Evolutionary conservation across 2,329 filamentous ascomycete genomes (phyloP), one percentile per base, ranked within the genome.

Genomic region (Fusarium bactridioides): DNA sequence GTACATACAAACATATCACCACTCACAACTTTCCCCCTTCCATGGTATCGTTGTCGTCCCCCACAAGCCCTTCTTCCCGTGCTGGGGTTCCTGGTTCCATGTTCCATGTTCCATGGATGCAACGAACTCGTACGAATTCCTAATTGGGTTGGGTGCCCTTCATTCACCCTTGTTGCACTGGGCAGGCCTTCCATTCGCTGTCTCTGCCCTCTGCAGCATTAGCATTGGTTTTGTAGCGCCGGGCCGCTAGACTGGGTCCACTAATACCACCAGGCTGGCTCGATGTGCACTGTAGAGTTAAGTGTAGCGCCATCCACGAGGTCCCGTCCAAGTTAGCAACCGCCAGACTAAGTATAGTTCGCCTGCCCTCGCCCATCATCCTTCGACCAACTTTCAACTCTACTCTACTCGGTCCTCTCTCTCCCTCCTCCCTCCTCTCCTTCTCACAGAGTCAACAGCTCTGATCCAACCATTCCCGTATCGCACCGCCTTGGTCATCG

Each of bases 251-350:
- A 41, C 48, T 75, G 64, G 73, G 64, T 51, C 75, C 74, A 77
- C 75, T 69, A 55, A 69, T 77, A 77, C 75, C 75, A 77, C 72
- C 72, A 76, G 64, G 54, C 71, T 70, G 75, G 74, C 51, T 69
- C 64, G 61, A 64, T 69, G 59, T 64, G 59, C 66, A 69, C 64
- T 69, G 66, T 69, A 70, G 67, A 72, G 65, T 51, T 38, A 38
- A 62, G 43, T 64, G 64, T 64, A 72, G 70, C 69, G 69, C 69
- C 60, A 72, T 65, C 69, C 56, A 60, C 29, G 41, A 57, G 23
- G 54, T 60, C 65, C 51, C 37, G 53, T 61, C 69, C 60, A 54
- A 70, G 69, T 71, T 72, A 76, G 74, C 54, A 74, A 77, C 63
- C 56, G 58, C 67, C 59, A 73, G 69, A 64, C 64, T 74, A 73